phyloP scores from a whole-genome alignment of 108 stramenopile genomes.

The Conticribra weissflogii region DNA sequence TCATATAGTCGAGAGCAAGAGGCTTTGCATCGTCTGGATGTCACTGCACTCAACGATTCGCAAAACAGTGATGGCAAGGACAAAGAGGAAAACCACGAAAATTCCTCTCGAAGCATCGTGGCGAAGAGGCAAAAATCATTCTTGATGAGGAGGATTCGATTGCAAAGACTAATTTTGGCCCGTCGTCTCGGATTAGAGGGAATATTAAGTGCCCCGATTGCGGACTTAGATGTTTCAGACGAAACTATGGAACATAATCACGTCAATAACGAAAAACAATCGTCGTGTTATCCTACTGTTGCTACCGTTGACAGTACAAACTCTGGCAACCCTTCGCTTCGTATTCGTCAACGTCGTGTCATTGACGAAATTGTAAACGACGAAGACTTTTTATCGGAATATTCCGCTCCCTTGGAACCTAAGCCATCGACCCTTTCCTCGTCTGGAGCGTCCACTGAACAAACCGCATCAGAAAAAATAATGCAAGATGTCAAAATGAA shows the following conservation, averaged over 20 bases:
- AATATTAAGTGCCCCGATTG: slow-evolving; percentile 51
- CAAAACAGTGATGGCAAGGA: too few relatives aligned
- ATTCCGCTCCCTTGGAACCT: too few relatives aligned
- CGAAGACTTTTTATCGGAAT: slow-evolving; percentile 32
- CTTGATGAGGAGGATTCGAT: slow-evolving; percentile 47
- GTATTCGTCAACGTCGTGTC: slow-evolving; percentile 11
- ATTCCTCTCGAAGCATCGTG: too few relatives aligned
- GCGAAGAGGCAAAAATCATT: slow-evolving; percentile 38
- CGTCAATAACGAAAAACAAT: too few relatives aligned
- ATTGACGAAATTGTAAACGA: slow-evolving; percentile 34
- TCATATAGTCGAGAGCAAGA: slow-evolving; percentile 52
- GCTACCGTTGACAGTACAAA: slow-evolving; percentile 2
- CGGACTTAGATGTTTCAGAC: slow-evolving; percentile 7
- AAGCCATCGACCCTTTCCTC: too few relatives aligned
- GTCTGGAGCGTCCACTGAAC: not conserved
- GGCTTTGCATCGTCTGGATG: slow-evolving; percentile 48
- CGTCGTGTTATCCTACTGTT: too few relatives aligned
- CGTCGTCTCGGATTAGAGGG: slow-evolving; percentile 67
- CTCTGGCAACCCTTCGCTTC: slow-evolving; percentile 6
- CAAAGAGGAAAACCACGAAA: too few relatives aligned
- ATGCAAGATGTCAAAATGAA: not conserved
- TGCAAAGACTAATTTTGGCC: slow-evolving; percentile 78
- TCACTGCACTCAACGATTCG: too few relatives aligned
- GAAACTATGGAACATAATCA: too few relatives aligned
- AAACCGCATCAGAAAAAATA: not conserved